Base-by-base conservation (phyloP, 225 moss, liverwort and hornwort genomes). In the Sphagnum contortum region DNA sequence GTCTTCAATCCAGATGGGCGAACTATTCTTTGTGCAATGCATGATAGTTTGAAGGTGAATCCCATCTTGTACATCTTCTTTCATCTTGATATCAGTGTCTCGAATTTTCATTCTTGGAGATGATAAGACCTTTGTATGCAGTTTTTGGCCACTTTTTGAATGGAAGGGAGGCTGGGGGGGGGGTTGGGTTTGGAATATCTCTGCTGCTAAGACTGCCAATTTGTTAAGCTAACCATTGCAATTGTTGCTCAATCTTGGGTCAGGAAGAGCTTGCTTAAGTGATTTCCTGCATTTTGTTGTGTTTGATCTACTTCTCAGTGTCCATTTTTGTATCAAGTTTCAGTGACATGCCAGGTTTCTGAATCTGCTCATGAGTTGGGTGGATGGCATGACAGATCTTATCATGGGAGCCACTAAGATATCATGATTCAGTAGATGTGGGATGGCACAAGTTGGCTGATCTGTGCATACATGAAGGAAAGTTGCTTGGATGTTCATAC, bases 391-490 rank as follows among this genome's bases (percentile, higher is more conserved):
- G 68, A 67, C 89, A 95, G 94, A 82, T 98, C 60, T 76, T 89
- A 55, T 98, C 98, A 62, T 98, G 98, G 98, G 98, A 98, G 66
- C 98, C 98, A 48, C 77, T 98, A 63, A 84, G 89, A 86, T 98
- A 91, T 71, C 98, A 98, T 73, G 98, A 98, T 70, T 89, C 91
- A 73, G 91, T 98, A 55, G 98, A 98, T 75, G 93, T 98, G 72
- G 98, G 93, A 12, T 98, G 98, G 98, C 93, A 93, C 59, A 98
- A 98, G 74, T 90, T 98, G 53, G 98, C 93, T 48, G 98, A 98
- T 76, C 76, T 98, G 50, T 93, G 80, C 64, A 89, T 98, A 64
- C 89, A 91, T 64, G 98, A 93, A 83, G 98, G 98, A 60, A 98
- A 98, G 73, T 75, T 98, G 49, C 91, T 98, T n/a, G 98, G 98